phyloP scores from a whole-genome alignment of 2,329 filamentous ascomycete genomes.

The Cordyceps sp. region DNA sequence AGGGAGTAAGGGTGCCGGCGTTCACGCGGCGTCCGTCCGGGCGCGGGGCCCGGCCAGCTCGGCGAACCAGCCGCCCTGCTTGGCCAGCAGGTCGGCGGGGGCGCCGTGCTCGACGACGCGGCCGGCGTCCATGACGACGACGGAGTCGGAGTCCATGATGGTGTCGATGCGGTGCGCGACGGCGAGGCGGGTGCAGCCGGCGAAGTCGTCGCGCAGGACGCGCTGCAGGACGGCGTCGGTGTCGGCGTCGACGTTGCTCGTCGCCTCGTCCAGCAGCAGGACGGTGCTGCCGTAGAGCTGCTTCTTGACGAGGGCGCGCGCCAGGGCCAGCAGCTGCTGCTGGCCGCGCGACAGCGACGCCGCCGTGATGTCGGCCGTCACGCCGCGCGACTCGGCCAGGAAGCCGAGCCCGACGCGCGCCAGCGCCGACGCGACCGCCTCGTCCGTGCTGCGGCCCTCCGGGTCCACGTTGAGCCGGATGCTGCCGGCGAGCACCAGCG shows the following conservation, averaged over 20 bases:
- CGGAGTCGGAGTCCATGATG: slow-evolving; percentile 3
- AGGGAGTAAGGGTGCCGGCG: too few species aligned
- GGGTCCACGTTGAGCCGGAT: slow-evolving; percentile 6
- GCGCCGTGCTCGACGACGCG: slow-evolving; percentile 1
- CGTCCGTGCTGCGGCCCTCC: slow-evolving; percentile 1
- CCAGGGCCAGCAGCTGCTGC: slow-evolving; percentile 7
- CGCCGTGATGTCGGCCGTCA: slow-evolving; percentile 1
- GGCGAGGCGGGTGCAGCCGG: slow-evolving; percentile 3
- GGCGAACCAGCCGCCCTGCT: background rate
- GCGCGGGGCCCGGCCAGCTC: background rate
- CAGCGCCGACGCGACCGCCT: slow-evolving; percentile 3
- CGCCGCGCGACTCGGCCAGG: slow-evolving; percentile 1
- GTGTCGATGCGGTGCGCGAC: slow-evolving; percentile 4
- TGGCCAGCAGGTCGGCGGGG: background rate
- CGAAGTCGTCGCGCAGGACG: slow-evolving; percentile 4
- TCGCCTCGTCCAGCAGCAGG: slow-evolving; percentile 7
- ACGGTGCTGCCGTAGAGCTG: slow-evolving; percentile 2
- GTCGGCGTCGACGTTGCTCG: slow-evolving; percentile 4
- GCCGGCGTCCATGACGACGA: slow-evolving; percentile 2
- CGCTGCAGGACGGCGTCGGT: slow-evolving; percentile 5
- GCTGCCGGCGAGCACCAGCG: slow-evolving; percentile 4
- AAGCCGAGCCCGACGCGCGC: slow-evolving; percentile 3
- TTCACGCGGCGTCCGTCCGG: too few species aligned
- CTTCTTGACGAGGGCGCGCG: slow-evolving; percentile 6
- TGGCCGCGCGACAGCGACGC: slow-evolving; percentile 5